Percentiles rank a stretch among this genome's conserved stretches.
Evolutionary conservation across 2,329 filamentous ascomycete species (phyloP).

Genomic region (Graphium sp.): DNA sequence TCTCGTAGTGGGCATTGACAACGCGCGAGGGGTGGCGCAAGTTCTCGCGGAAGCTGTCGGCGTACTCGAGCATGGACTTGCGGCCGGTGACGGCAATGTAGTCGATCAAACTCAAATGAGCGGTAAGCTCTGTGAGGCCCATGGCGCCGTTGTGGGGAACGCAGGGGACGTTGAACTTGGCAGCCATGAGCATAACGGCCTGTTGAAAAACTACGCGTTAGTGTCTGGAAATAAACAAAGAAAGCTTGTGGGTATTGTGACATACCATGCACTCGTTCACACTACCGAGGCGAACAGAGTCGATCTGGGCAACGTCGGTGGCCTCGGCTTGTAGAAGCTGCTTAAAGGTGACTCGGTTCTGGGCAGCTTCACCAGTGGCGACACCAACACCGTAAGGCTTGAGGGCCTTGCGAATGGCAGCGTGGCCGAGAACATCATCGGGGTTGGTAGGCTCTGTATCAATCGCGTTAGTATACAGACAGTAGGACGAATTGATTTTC

Average conservation of each 20-base stretch:
- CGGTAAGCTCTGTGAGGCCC: conserved; percentile 8
- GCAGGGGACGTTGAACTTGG: conserved; percentile 8
- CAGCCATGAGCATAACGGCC: conserved; percentile 8
- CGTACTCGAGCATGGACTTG: conserved; percentile 11
- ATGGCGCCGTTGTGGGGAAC: conserved; percentile 9
- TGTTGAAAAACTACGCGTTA: not conserved
- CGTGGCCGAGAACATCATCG: conserved; percentile 53
- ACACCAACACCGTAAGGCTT: conserved; percentile 43
- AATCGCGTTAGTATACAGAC: conserved; percentile 1
- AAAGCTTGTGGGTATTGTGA: no score
- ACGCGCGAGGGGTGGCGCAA: conserved; percentile 11
- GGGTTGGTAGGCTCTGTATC: conserved; percentile 47
- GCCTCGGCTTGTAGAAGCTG: conserved; percentile 46
- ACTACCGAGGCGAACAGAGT: conserved; percentile 51
- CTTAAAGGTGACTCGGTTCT: conserved; percentile 58
- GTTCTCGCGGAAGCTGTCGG: conserved; percentile 12
- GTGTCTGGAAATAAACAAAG: not conserved
- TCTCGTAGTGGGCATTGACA: conserved; percentile 11
- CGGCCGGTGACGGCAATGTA: conserved; percentile 10
- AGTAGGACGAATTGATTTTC: not conserved
- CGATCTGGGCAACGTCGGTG: conserved; percentile 50
- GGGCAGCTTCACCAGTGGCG: conserved; percentile 57
- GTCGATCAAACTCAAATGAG: conserved; percentile 9
- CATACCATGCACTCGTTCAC: conserved; percentile 26
- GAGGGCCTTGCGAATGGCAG: conserved; percentile 46